These are phyloP conservation scores for Cercospora canescens DNA, from an alignment of 2,329 filamentous ascomycete species.

Conservation along the genomic window DNA sequence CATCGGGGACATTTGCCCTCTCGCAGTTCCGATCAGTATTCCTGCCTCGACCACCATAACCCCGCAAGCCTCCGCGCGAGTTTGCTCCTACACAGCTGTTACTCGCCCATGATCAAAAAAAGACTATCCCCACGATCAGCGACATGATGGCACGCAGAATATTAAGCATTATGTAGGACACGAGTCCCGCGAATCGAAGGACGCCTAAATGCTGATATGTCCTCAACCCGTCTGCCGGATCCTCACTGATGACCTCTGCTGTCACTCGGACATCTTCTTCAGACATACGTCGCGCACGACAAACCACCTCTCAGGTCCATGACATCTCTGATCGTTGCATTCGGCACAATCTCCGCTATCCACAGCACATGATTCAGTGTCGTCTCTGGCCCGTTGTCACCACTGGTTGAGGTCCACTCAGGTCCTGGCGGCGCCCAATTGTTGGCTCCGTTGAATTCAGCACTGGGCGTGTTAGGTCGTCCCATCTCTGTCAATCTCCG, in stretches of 20 bases:
- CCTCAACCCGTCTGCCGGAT: not conserved
- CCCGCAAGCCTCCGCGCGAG: too few species aligned
- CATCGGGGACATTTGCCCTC: too few species aligned
- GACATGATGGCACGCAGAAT: not conserved
- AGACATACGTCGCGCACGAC: constrained; percentile 24
- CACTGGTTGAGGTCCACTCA: constrained; percentile 22
- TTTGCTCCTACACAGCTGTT: too few species aligned
- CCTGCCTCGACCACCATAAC: too few species aligned
- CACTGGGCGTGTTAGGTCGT: constrained; percentile 21
- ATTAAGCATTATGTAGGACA: not conserved
- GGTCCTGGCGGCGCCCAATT: constrained; percentile 22
- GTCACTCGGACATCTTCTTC: not conserved
- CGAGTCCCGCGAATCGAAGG: not conserved
- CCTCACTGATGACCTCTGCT: not conserved
- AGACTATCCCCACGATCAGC: too few species aligned
- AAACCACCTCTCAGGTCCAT: constrained; percentile 17
- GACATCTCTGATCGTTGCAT: constrained; percentile 23
- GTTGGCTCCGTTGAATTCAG: constrained; percentile 20
- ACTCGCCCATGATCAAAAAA: too few species aligned
- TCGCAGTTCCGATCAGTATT: too few species aligned
- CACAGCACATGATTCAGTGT: constrained; percentile 25
- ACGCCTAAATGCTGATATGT: not conserved
- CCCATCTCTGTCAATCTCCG: constrained; percentile 18
- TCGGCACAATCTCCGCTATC: constrained; percentile 24
- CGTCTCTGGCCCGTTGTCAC: constrained; percentile 20